Evolutionary conservation across 306 rosid genomes (phyloP), one percentile per base, ranked within the genome.

Genomic region (Canavalia gladiata): DNA sequence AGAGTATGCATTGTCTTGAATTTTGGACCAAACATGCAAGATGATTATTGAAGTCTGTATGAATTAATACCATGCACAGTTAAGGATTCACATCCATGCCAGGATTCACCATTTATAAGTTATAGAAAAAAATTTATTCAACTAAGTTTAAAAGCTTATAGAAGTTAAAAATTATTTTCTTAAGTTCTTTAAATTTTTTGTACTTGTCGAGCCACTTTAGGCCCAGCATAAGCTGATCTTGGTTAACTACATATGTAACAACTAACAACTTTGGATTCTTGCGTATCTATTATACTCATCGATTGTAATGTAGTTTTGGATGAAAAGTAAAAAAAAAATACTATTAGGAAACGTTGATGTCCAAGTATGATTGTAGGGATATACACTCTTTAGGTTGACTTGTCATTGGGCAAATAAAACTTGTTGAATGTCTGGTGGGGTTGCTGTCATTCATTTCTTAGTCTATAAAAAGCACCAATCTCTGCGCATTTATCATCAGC

Each of bases 341-440:
- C 25, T 18, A 18, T 18, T 18, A 18, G 25, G 25, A 18, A 18
- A 18, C 25, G 25, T 18, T 18, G 25, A 18, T 18, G 25, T 18
- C 25, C 25, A 51, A 56, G 31, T 56, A 28, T 28, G 11, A 34
- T 56, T 56, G 31, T 56, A 56, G 11, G 62, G 11, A 25, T 25
- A 18, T 18, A 18, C 25, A 29, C 6, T 7, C 2, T 7, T 52
- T 52, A 4, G 28, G 29, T 12, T 13, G 62, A 55, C 35, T 35
- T 57, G 63, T 6, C 65, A 8, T 1, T 58, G 65, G 25, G 25
- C 33, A 45, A 49, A 55, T 39, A 28, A 60, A 41, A 46, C 11
- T 25, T 70, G 72, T 35, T 59, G 63, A 70, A 58, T 79, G 78
- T 80, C 56, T 80, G 64, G 78, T 71, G 35, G 52, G 64, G 52